These are phyloP conservation scores for Cercophora sp. DNA, from an alignment of 495 filamentous ascomycete species.

Conservation along the genomic window DNA sequence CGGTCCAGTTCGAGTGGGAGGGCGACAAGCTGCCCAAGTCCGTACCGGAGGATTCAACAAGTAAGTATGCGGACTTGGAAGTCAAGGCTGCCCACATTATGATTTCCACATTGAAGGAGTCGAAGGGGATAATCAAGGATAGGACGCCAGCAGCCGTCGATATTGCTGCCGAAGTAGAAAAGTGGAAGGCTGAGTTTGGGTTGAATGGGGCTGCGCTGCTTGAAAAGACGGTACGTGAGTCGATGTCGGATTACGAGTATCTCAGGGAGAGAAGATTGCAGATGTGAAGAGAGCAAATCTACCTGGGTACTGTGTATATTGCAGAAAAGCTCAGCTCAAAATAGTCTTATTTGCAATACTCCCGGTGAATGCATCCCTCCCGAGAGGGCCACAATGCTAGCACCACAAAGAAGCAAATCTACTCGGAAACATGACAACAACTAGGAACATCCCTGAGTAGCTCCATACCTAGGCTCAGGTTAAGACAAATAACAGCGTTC, in stretches of 20 bases:
- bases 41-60: background rate
- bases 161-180: conserved; percentile 35
- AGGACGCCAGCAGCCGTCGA: conserved; percentile 23
- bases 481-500: no score
- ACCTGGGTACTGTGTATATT: no score
- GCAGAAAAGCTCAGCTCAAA: no score
- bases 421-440: no score
- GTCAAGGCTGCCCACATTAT: background rate
- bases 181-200: conserved; percentile 48
- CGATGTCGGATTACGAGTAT: conserved; percentile 48
- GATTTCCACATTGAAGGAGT: background rate
- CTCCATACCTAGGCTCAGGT: no score
- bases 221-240: conserved; percentile 34
- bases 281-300: no score
- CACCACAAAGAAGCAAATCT: no score
- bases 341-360: no score
- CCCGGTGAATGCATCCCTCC: no score
- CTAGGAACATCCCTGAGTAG: no score
- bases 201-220: conserved; percentile 32
- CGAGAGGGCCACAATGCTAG: no score
- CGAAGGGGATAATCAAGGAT: background rate
- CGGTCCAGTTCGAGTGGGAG: conserved; percentile 3
- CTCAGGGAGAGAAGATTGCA: conserved; percentile 34
- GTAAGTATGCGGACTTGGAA: background rate
- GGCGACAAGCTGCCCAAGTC: background rate